A percentile compares a stretch with the other conserved stretches of the same genome.
phyloP scores from a whole-genome alignment of 768 basidiomycete species.

The Favolaschia claudopus region DNA sequence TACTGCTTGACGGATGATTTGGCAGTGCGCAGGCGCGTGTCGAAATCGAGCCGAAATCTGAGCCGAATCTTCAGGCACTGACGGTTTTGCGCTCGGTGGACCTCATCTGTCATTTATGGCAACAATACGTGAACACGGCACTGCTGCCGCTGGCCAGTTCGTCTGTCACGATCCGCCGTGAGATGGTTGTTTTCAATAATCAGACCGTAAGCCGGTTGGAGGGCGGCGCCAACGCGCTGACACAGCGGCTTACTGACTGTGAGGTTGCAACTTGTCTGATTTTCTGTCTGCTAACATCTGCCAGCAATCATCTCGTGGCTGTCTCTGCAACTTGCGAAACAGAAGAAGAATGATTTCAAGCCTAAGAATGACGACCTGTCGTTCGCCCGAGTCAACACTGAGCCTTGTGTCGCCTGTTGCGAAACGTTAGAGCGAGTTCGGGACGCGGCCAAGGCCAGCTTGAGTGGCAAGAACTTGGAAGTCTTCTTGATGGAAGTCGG shows the following conservation, averaged over 20 bases:
- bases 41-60: conserved; percentile 78
- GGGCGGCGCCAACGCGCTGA: conserved; percentile 76
- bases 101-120: conserved; percentile 95
- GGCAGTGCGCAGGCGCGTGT: conserved; percentile 73
- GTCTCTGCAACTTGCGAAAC: conserved; percentile 79
- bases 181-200: conserved; percentile 93
- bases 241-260: conserved; percentile 88
- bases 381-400: conserved; percentile 93
- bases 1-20: conserved; percentile 16
- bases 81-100: conserved; percentile 75
- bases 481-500: conserved; percentile 94
- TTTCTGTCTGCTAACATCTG: background rate
- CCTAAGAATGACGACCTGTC: conserved; percentile 95
- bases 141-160: conserved; percentile 86
- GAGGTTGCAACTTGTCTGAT: conserved; percentile 33
- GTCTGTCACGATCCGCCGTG: conserved; percentile 86
- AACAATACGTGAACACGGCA: conserved; percentile 92
- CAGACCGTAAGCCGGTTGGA: conserved; percentile 88
- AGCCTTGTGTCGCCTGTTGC: conserved; percentile 88
- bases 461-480: conserved; percentile 94
- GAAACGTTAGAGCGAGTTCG: conserved; percentile 84
- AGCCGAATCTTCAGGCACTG: conserved; percentile 80
- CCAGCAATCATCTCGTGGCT: conserved; percentile 81
- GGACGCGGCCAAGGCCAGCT: conserved; percentile 73
- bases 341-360: conserved; percentile 97